phyloP scores from a whole-genome alignment of 176 grass and related monocot species.

The Oryza punctata region DNA sequence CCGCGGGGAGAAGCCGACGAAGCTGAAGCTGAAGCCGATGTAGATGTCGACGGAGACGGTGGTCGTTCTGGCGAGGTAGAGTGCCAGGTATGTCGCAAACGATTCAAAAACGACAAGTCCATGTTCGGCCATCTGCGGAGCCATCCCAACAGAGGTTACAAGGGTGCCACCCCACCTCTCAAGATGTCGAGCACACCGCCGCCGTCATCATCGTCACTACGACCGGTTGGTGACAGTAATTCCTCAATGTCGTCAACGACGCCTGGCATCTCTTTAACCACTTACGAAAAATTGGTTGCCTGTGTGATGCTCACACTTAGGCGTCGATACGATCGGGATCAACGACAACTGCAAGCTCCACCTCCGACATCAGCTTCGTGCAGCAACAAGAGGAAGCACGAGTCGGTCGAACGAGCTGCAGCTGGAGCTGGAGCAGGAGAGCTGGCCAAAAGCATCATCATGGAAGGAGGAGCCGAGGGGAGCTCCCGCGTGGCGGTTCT shows the following conservation, averaged over 20 bases:
- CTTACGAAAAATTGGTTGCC: neutral
- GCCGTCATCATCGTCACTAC: neutral
- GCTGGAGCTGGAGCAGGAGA: neutral
- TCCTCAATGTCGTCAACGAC: neutral
- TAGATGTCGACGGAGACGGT: neutral
- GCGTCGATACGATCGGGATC: neutral
- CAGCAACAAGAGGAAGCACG: neutral
- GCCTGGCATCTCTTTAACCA: neutral
- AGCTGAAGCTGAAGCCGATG: neutral
- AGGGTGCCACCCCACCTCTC: constrained; percentile 16
- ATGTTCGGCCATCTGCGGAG: constrained; percentile 50
- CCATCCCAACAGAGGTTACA: constrained; percentile 42
- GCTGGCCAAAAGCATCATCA: neutral
- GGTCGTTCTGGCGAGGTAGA: neutral
- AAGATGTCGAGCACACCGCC: neutral
- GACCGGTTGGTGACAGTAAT: neutral
- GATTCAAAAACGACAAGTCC: constrained; percentile 49
- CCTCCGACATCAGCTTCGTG: neutral
- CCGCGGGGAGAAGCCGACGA: neutral
- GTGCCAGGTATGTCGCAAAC: constrained; percentile 36
- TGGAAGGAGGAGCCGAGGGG: neutral
- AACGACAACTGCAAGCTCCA: neutral
- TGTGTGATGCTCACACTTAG: neutral
- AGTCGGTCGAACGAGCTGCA: neutral
- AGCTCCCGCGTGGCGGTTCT: too few relatives aligned